Evolutionary conservation across 371 early-diverging fungal genomes (phyloP).

Genomic region (Nematocida sp.): DNA sequence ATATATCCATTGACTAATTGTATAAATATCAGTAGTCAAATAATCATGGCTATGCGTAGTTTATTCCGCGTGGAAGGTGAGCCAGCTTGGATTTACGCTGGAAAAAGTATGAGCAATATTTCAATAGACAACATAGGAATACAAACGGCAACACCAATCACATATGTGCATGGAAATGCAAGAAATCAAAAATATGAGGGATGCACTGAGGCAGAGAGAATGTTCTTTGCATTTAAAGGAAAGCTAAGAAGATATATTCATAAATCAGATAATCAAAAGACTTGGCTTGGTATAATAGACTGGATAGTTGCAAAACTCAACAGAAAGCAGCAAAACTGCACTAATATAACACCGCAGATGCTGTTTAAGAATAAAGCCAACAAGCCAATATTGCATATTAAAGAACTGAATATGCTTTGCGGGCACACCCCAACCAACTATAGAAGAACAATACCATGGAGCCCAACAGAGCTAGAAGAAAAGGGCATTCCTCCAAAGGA

Average conservation of each 20-base stretch:
- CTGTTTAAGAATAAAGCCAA: constrained; percentile 11
- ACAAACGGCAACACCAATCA: neutral
- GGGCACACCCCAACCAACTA: neutral
- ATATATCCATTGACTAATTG: constrained; percentile 18
- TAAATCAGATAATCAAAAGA: constrained; percentile 17
- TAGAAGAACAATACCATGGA: neutral
- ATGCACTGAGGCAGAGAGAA: neutral
- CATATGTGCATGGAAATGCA: constrained; percentile 6
- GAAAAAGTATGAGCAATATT: neutral
- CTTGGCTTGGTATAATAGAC: constrained; percentile 8
- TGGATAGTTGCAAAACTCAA: neutral
- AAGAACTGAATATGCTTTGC: constrained; percentile 3
- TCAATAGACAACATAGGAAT: neutral
- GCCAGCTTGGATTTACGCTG: neutral
- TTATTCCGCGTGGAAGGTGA: neutral
- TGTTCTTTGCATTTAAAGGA: neutral
- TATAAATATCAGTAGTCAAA: neutral
- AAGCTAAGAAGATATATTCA: constrained; percentile 19
- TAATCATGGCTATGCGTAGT: neutral
- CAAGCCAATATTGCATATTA: neutral
- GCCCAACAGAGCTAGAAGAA: neutral
- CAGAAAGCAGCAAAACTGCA: neutral
- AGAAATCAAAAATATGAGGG: neutral
- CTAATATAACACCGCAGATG: constrained; percentile 17
- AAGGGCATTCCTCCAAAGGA: neutral